phyloP scores from a whole-genome alignment of 805 yeast species.

The Kodamaea sagamina region DNA sequence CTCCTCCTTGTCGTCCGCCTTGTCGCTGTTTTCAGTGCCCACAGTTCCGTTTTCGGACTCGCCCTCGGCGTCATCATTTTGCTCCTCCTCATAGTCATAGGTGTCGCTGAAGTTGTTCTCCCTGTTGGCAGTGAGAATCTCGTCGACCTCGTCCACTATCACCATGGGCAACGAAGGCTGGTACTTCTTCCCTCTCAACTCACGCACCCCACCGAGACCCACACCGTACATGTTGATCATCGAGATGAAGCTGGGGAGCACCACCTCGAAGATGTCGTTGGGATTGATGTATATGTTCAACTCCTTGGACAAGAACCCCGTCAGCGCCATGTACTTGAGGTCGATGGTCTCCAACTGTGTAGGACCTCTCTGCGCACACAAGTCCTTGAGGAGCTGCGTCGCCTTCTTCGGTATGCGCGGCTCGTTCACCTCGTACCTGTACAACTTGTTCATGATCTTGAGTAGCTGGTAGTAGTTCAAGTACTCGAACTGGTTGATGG shows the following conservation, averaged over 20 bases:
- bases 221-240: slow-evolving; percentile 75
- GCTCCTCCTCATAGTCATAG: slow-evolving; percentile 27
- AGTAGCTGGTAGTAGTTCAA: slow-evolving; percentile 71
- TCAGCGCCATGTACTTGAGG: slow-evolving; percentile 43
- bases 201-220: slow-evolving; percentile 63
- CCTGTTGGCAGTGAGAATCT: slow-evolving; percentile 41
- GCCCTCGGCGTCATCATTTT: slow-evolving; percentile 26
- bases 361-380: slow-evolving; percentile 41
- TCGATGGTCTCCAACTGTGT: slow-evolving; percentile 28
- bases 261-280: slow-evolving; percentile 53
- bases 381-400: slow-evolving; percentile 30
- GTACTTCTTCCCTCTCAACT: slow-evolving; percentile 52
- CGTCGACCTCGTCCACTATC: slow-evolving; percentile 71
- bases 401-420: slow-evolving; percentile 52
- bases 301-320: slow-evolving; percentile 42
- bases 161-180: slow-evolving; percentile 75
- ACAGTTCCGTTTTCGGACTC: slow-evolving; percentile 14
- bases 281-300: slow-evolving; percentile 52
- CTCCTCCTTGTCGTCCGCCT: slow-evolving; percentile 3
- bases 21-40: background rate
- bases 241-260: slow-evolving; percentile 74
- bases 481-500: slow-evolving; percentile 52
- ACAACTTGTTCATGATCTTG: slow-evolving; percentile 64
- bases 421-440: slow-evolving; percentile 85
- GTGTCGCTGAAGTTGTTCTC: slow-evolving; percentile 33